Percentiles rank a stretch among this genome's conserved stretches.
Conservation (phyloP, 1,284 basidiomycete species). For the Puccinia brachypodii region DNA sequence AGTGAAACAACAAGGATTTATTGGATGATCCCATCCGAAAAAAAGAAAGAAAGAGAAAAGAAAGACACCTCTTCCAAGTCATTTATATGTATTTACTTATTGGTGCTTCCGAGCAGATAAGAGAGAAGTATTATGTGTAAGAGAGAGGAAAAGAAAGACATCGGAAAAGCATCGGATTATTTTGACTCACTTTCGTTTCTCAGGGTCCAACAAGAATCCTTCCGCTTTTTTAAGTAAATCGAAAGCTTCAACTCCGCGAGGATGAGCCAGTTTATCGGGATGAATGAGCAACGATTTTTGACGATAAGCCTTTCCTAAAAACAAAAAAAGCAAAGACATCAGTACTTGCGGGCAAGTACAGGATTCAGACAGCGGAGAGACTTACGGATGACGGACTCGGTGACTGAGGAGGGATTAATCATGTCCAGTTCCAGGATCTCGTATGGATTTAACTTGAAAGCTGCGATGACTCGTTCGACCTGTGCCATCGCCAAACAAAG, state of each 20-base stretch:
- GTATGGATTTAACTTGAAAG: conserved; percentile 44
- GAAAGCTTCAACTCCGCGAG: conserved; percentile 42
- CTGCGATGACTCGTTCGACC: conserved; percentile 37
- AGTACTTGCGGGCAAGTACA: not conserved
- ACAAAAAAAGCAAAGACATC: not conserved
- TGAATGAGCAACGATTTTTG: conserved; percentile 42
- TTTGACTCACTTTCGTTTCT: conserved; percentile 36
- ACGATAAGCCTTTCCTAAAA: conserved; percentile 32
- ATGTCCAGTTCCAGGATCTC: conserved; percentile 37
- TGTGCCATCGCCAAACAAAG: not conserved
- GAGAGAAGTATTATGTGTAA: not conserved
- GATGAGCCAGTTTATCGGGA: conserved; percentile 47
- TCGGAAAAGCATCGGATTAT: not conserved
- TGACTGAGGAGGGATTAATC: conserved; percentile 1
- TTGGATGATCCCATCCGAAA: not conserved
- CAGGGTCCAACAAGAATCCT: conserved; percentile 33
- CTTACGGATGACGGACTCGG: conserved; percentile 35
- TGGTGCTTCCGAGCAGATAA: not conserved
- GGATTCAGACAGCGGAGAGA: not conserved
- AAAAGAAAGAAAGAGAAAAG: too few species aligned
- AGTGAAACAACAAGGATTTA: conserved; percentile 16
- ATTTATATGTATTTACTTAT: not conserved
- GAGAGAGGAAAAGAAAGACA: not conserved
- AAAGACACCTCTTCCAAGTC: too few species aligned
- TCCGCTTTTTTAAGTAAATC: conserved; percentile 44